phyloP scores from a whole-genome alignment of 73 alveolate genomes.

The Vitrella brassicaformis region DNA sequence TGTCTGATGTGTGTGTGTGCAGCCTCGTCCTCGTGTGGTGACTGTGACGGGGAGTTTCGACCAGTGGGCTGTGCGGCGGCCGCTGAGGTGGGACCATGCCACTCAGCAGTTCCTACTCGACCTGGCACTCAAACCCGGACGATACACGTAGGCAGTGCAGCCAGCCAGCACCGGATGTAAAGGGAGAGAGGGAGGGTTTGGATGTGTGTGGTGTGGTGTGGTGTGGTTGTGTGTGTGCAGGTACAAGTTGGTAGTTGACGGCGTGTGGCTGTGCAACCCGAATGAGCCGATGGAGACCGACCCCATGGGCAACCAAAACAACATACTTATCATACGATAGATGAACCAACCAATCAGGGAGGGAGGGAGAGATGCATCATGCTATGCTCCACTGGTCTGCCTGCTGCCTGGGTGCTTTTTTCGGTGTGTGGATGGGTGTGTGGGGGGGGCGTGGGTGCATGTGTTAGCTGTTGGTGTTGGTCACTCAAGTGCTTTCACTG shows the following conservation, averaged over 20 bases:
- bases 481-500: too few species aligned
- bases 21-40: conserved; percentile 25
- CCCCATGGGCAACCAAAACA: not conserved
- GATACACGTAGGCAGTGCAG: not conserved
- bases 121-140: not conserved
- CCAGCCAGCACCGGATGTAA: too few species aligned
- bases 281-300: not conserved
- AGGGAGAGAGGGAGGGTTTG: too few species aligned
- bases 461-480: too few species aligned
- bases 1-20: conserved; percentile 3
- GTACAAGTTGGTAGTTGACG: not conserved
- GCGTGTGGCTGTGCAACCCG: not conserved
- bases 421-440: not conserved
- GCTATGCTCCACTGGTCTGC: too few species aligned
- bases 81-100: conserved; percentile 60
- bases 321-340: not conserved
- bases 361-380: not conserved
- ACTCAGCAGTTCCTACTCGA: not conserved
- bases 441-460: not conserved
- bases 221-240: not conserved
- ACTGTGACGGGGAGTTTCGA: conserved; percentile 89
- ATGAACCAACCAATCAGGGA: not conserved
- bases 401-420: too few species aligned
- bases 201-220: too few species aligned
- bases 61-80: conserved; percentile 84